These are phyloP conservation scores for Brassica rapa DNA, from an alignment of 345 rosid species.

Conservation along the genomic window DNA sequence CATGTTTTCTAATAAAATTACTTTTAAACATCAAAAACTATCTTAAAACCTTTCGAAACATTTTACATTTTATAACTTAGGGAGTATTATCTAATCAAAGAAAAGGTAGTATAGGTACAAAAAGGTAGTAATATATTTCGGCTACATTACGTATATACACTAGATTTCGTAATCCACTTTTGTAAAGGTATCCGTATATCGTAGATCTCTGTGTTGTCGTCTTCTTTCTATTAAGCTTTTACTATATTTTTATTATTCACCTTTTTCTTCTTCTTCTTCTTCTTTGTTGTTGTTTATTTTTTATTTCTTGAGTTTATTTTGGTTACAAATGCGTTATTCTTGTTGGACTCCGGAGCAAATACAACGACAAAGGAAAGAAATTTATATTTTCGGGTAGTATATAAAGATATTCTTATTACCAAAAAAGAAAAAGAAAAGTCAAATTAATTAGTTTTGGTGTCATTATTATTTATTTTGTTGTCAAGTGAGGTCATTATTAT, in stretches of 20 bases:
- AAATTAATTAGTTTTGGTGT: neutral
- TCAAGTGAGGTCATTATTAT: neutral
- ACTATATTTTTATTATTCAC: neutral
- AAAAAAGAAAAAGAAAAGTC: neutral
- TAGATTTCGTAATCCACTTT: neutral
- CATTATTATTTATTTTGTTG: neutral
- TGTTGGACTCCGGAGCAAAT: neutral
- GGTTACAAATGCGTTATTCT: neutral
- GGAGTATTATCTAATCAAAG: neutral
- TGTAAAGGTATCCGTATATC: neutral
- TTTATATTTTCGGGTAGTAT: neutral
- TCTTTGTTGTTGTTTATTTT: neutral
- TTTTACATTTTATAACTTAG: neutral
- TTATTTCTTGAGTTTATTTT: neutral
- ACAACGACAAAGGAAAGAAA: constrained; percentile 8
- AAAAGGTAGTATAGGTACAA: neutral
- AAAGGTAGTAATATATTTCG: neutral
- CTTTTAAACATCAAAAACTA: too few species aligned
- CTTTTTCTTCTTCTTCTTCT: neutral
- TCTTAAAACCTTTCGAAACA: too few species aligned
- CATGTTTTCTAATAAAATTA: too few species aligned
- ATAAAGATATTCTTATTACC: neutral
- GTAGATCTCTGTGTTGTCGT: constrained; percentile 8
- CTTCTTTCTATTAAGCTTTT: neutral
- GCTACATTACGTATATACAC: neutral